Evolutionary conservation across 805 yeast species (phyloP), one percentile per base, ranked within the genome.

Genomic region (Saturnispora sekii): DNA sequence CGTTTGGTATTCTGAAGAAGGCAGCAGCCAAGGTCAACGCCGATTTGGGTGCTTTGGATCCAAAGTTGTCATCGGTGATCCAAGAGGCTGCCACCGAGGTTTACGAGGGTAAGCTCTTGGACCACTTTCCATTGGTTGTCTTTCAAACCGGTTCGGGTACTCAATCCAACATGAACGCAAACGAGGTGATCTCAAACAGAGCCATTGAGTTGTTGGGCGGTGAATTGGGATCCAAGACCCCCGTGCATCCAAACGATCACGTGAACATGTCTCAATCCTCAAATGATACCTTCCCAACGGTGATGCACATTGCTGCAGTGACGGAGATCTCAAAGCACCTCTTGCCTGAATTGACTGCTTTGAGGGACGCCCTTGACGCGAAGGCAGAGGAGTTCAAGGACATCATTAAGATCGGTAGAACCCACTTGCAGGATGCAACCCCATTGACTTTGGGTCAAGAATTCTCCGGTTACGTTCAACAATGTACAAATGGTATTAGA

Each of bases 131-230:
- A 47, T 74, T 93, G 64, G 98, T 93, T 48, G 97, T 93, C 32
- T 93, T 88, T 84, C 98, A 93, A 73, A 93, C 98, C 49, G 98
- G 98, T 48, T 85, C 96, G 30, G 98, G 98, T 65, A 93, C 98
- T 47, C 98, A 93, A 70, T 82, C 95, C 51, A 93, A 93, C 74
- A 93, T 93, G 97, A 90, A 93, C 67, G 96, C 97, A 62, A 93
- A 93, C 67, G 98, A 93, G 73, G 98, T 93, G 55, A 93, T 93
- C 60, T 86, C 96, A 46, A 93, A 93, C 78, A 81, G 98, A 61
- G 98, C 98, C 57, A 93, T 93, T 66, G 97, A 93, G 70, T 60
- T 93, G 44, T 75, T 93, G 53, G 97, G 97, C 51, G 98, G 97
- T 49, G 75, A 73, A 60, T 68, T 83, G 60, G 98, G 98, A 50